A percentile compares a stretch with the other conserved stretches of the same genome.
Evolutionary conservation across 208 protist species (phyloP).

Genomic region (Leishmania gerbilli): DNA sequence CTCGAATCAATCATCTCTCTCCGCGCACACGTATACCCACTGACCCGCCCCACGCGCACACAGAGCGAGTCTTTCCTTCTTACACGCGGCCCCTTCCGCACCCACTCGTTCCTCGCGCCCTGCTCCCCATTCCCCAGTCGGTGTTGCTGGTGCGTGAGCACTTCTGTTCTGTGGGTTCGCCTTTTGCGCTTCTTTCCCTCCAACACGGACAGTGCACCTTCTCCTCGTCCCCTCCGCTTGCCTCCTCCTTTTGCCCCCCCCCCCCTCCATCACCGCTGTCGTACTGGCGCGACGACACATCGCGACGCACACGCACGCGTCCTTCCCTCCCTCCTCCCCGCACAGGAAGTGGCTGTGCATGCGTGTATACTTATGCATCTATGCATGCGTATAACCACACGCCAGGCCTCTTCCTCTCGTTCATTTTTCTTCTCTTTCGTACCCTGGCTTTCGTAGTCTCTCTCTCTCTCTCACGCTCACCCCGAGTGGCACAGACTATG

Average conservation of each 20-base stretch:
- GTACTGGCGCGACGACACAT: background rate
- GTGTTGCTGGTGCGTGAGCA: no score
- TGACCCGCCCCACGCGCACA: background rate
- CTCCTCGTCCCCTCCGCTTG: background rate
- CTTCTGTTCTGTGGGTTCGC: background rate
- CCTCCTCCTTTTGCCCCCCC: background rate
- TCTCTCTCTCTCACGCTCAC: background rate
- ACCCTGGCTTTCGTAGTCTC: background rate
- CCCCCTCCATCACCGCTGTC: background rate
- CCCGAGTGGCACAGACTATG: background rate
- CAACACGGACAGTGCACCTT: background rate
- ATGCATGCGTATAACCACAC: background rate
- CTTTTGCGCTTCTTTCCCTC: background rate
- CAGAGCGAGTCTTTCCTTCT: background rate
- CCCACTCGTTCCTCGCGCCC: no score
- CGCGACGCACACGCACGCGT: background rate
- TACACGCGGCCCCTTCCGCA: background rate
- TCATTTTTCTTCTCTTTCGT: background rate
- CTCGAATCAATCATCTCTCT: background rate
- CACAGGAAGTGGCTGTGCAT: background rate
- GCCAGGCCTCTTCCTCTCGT: background rate
- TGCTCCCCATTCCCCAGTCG: no score
- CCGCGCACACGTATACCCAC: background rate
- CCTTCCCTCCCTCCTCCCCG: background rate
- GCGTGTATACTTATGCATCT: background rate